phyloP scores from a whole-genome alignment of 345 rosid genomes.

The Linum usitatissimum region DNA sequence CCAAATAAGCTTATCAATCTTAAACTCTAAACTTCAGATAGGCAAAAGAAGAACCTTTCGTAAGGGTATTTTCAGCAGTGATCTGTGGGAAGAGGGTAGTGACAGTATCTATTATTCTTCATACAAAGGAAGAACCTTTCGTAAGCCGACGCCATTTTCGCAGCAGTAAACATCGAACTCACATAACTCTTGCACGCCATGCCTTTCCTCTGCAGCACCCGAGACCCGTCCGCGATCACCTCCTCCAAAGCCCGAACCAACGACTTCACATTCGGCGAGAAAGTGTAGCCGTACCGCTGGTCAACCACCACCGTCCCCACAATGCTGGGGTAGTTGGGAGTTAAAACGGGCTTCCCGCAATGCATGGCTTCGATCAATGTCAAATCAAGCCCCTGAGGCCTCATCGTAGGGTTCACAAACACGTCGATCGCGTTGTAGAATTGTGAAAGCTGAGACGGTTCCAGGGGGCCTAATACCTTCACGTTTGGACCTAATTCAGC shows the following conservation, averaged over 20 bases:
- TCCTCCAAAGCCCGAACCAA: slow-evolving; percentile 41
- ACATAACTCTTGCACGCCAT: slow-evolving; percentile 34
- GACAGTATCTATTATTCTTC: slow-evolving; percentile 46
- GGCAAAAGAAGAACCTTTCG: too few species aligned
- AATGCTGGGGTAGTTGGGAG: slow-evolving; percentile 61
- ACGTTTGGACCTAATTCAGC: slow-evolving; percentile 43
- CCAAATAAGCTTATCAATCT: too few species aligned
- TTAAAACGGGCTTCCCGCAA: slow-evolving; percentile 56
- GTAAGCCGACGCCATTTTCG: slow-evolving; percentile 61
- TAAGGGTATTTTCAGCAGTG: slow-evolving; percentile 5
- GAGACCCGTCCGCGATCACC: slow-evolving; percentile 39
- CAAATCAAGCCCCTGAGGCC: slow-evolving; percentile 65
- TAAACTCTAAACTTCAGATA: too few species aligned
- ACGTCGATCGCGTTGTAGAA: slow-evolving; percentile 57
- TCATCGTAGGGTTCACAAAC: slow-evolving; percentile 60
- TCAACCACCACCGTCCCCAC: slow-evolving; percentile 49
- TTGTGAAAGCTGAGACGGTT: slow-evolving; percentile 37
- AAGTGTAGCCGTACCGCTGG: slow-evolving; percentile 45
- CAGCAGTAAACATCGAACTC: slow-evolving; percentile 45
- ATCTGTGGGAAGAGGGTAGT: slow-evolving; percentile 50
- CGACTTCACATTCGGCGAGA: slow-evolving; percentile 59
- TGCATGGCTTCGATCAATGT: slow-evolving; percentile 69
- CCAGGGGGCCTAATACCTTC: slow-evolving; percentile 45
- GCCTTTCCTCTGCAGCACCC: slow-evolving; percentile 41
- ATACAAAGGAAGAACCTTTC: slow-evolving; percentile 74